These are phyloP conservation scores for Mycosarcoma mackinlayi DNA, from an alignment of 1,284 basidiomycete species.

Conservation along the genomic window DNA sequence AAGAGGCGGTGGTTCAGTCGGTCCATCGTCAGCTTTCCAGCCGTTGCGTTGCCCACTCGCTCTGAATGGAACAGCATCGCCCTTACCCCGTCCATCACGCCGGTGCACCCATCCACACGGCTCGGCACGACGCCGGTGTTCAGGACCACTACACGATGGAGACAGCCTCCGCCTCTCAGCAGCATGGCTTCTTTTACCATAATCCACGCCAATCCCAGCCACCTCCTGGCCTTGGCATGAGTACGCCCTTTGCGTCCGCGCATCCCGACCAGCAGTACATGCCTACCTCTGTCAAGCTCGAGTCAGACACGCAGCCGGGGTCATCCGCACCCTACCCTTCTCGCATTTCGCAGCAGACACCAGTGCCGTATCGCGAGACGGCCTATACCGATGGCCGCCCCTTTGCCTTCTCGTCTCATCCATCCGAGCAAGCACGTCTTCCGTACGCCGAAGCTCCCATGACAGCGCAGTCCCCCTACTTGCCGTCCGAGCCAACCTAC, in stretches of 20 bases:
- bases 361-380: conserved; percentile 25
- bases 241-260: conserved; percentile 3
- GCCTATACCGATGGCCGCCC: conserved; percentile 16
- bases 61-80: conserved; percentile 33
- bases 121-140: background rate
- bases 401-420: conserved; percentile 13
- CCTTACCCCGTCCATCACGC: conserved; percentile 10
- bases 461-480: conserved; percentile 7
- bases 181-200: conserved; percentile 36
- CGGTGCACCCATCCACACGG: conserved; percentile 3
- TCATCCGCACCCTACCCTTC: conserved; percentile 14
- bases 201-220: conserved; percentile 31
- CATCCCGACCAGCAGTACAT: conserved; percentile 18
- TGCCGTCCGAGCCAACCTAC: conserved; percentile 16
- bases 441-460: conserved; percentile 12
- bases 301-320: conserved; percentile 14
- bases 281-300: conserved; percentile 14
- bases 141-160: conserved; percentile 22
- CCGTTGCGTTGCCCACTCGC: background rate
- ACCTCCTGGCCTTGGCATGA: conserved; percentile 14
- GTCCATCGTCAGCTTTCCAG: conserved; percentile 9
- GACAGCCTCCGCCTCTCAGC: conserved; percentile 25
- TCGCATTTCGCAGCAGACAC: conserved; percentile 14
- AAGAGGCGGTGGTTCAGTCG: conserved; percentile 10
- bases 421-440: conserved; percentile 16